Evolutionary conservation across 1,284 basidiomycete species (phyloP), one percentile per base, ranked within the genome.

Genomic region (Sutorius eximius): DNA sequence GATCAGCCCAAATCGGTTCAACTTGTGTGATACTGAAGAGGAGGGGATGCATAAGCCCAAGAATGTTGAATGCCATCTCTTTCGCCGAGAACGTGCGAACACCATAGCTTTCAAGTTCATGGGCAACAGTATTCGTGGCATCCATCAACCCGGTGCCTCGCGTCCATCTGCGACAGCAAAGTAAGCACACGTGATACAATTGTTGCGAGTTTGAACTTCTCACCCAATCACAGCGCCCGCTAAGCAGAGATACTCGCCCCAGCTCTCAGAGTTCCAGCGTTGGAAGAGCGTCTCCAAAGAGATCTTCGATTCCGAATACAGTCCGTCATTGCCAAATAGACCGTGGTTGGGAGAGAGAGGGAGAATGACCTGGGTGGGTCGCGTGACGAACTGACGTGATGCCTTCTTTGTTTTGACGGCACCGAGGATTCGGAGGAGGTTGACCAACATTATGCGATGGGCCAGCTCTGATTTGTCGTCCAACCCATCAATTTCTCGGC

Each of bases 21-120:
- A 99, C 95, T 73, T 99, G 97, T n/a, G 96, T 97, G 69, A 98
- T 95, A 73, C 96, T 98, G 82, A 98, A 98, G 50, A 99, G 83
- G n/a, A 98, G 86, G 42, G 97, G 96, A 72, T 98, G 97, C 94
- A 99, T 97, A 45, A 96, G 82, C 63, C 96, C 97, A 54, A 99
- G 87, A 66, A 99, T 93, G 77, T 98, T 99, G 86, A 99, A 99
- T 3, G 95, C 95, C 96, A 99, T 99, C 78, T 99, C 96, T 78
- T 98, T 98, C 47, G 95, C 91, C 3, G 94, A 97, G 86, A 98
- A 99, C 5, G 97, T 99, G 64, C 96, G 87, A 59, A 97, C 91
- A 63, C 97, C 96, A 60, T 93, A 85, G 61, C 88, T 84, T 77
- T 99, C 96, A 49, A 99, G 83, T 58, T 95, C 93, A 60, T 97